Conservation (phyloP, 2,329 filamentous ascomycete species). For the Phoma sp. region DNA sequence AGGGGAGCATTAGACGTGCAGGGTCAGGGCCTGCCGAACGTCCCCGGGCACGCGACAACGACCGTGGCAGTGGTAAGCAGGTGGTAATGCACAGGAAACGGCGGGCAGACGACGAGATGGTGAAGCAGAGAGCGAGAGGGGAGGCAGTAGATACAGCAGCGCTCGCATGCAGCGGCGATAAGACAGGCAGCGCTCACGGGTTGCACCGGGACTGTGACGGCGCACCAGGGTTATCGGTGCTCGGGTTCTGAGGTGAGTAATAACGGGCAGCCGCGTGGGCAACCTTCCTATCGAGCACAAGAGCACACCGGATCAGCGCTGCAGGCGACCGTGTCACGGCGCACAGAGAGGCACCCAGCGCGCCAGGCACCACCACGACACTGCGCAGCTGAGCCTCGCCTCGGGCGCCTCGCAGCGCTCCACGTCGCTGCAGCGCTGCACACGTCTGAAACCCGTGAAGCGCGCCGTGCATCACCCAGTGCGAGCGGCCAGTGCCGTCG, state of each 20-base stretch:
- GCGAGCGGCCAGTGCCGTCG: background rate
- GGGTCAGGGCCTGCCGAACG: conserved; percentile 34
- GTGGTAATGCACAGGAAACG: background rate
- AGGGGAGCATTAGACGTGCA: conserved; percentile 40
- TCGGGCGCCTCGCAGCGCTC: background rate
- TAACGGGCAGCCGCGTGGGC: conserved; percentile 33
- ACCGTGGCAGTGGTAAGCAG: conserved; percentile 10
- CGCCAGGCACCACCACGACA: conserved; percentile 21
- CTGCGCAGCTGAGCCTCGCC: conserved; percentile 3
- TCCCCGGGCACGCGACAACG: conserved; percentile 25
- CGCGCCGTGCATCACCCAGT: background rate
- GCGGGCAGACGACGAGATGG: background rate
- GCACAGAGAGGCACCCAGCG: conserved; percentile 8
- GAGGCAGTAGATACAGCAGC: background rate
- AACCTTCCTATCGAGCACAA: conserved; percentile 18
- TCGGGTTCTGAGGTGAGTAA: conserved; percentile 24
- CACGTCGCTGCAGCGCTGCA: conserved; percentile 11
- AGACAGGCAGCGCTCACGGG: conserved; percentile 15
- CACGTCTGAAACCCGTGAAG: conserved; percentile 11
- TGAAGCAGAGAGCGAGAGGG: too few species aligned
- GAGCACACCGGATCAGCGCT: conserved; percentile 21
- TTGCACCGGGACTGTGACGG: conserved; percentile 11
- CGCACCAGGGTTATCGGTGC: conserved; percentile 23
- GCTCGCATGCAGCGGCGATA: conserved; percentile 17
- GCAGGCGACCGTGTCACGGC: conserved; percentile 16